Percentiles rank a stretch among this genome's conserved stretches.
Evolutionary conservation across 305 asterid genomes (phyloP).

Genomic region (Andrographis paniculata): DNA sequence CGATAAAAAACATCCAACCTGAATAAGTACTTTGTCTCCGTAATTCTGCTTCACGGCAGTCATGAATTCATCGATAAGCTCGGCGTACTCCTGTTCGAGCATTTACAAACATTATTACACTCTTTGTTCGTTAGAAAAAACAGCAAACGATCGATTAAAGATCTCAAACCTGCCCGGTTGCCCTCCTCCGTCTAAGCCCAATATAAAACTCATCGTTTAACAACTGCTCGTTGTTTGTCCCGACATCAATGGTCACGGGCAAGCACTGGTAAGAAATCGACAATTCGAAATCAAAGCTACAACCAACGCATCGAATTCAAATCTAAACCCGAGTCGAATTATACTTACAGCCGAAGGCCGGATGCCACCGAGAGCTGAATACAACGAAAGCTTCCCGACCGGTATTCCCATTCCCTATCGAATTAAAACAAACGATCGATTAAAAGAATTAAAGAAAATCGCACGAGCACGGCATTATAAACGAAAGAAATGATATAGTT

Average conservation of each 20-base stretch:
- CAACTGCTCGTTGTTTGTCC: conserved; percentile 67
- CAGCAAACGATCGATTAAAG: too few relatives aligned
- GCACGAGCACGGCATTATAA: not conserved
- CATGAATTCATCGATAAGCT: conserved; percentile 89
- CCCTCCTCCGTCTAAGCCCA: conserved; percentile 78
- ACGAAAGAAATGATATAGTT: not conserved
- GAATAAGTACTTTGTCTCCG: conserved; percentile 93
- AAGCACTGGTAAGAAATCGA: conserved; percentile 69
- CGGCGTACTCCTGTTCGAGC: conserved; percentile 73
- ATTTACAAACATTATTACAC: conserved; percentile 8
- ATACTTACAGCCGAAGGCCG: conserved; percentile 96
- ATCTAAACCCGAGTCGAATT: not conserved
- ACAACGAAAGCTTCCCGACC: conserved; percentile 90
- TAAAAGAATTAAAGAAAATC: conserved; percentile 2
- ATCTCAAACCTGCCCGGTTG: conserved; percentile 75
- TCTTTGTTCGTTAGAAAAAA: too few relatives aligned
- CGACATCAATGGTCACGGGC: conserved; percentile 85
- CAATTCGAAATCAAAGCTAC: not conserved
- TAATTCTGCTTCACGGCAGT: too few relatives aligned
- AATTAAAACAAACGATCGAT: conserved; percentile 24
- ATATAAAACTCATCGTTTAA: conserved; percentile 83
- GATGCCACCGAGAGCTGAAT: conserved; percentile 98
- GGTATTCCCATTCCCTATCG: conserved; percentile 99
- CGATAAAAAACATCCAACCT: conserved; percentile 35
- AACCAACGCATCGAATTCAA: conserved; percentile 7